phyloP scores from a whole-genome alignment of 2,329 filamentous ascomycete species.

The Chalara sp. region DNA sequence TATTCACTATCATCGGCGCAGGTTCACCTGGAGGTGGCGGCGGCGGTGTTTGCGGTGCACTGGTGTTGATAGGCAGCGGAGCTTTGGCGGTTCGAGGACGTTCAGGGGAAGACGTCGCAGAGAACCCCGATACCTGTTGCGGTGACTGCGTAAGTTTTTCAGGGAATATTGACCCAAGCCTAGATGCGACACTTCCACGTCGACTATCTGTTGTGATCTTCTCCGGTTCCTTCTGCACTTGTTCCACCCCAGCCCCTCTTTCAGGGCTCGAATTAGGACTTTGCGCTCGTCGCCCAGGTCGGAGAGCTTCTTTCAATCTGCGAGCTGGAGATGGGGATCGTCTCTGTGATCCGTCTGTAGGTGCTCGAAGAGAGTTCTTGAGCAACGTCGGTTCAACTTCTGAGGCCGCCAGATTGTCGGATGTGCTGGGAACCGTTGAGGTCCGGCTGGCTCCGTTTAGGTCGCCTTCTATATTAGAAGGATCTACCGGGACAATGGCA shows the following conservation, averaged over 20 bases:
- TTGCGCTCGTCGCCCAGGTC: constrained; percentile 28
- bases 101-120: constrained; percentile 21
- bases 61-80: constrained; percentile 21
- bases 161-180: constrained; percentile 23
- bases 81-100: constrained; percentile 20
- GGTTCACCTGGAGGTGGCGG: constrained; percentile 23
- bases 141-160: constrained; percentile 16
- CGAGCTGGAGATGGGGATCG: constrained; percentile 64
- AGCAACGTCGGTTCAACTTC: constrained; percentile 26
- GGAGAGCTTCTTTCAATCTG: constrained; percentile 67
- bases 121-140: not conserved
- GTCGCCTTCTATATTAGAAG: not conserved
- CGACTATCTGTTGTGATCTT: constrained; percentile 14
- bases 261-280: constrained; percentile 40
- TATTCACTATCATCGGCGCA: constrained; percentile 54
- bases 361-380: constrained; percentile 34
- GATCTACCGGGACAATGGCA: constrained; percentile 35
- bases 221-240: constrained; percentile 2
- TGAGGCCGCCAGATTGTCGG: constrained; percentile 21
- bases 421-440: constrained; percentile 28
- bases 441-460: constrained; percentile 27
- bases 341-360: constrained; percentile 38
- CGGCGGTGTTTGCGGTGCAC: constrained; percentile 12
- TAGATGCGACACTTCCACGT: constrained; percentile 23
- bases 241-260: constrained; percentile 20